These are phyloP conservation scores for Mallotus nudiflorus DNA, from an alignment of 345 rosid genomes.

Conservation along the genomic window DNA sequence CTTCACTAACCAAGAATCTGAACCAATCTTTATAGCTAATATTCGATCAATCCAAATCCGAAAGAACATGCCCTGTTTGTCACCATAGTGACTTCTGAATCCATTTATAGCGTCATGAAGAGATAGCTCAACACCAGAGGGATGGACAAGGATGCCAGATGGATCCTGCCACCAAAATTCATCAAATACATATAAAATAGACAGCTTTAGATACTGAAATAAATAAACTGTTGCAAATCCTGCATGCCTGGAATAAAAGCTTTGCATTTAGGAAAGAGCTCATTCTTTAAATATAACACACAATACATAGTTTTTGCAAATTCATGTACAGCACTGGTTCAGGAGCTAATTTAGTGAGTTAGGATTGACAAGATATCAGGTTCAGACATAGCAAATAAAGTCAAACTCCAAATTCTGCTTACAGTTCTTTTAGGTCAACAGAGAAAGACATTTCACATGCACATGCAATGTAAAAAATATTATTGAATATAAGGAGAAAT, in stretches of 20 bases:
- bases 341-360: neutral
- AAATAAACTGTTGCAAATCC: neutral
- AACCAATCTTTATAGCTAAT: conserved; percentile 48
- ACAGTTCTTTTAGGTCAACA: neutral
- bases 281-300: neutral
- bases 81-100: conserved; percentile 61
- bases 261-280: neutral
- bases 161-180: conserved; percentile 50
- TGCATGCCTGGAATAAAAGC: neutral
- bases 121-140: conserved; percentile 67
- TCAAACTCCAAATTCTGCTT: neutral
- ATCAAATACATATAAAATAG: neutral
- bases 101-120: conserved; percentile 51
- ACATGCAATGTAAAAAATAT: no score
- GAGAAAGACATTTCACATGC: no score
- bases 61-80: conserved; percentile 68
- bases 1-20: conserved; percentile 72
- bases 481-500: no score
- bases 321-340: neutral
- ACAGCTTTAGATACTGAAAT: neutral
- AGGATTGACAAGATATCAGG: neutral
- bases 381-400: neutral
- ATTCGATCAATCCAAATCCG: conserved; percentile 86
- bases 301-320: neutral
- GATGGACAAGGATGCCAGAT: conserved; percentile 56